Evolutionary conservation across 225 moss, liverwort and hornwort species (phyloP).

Genomic region (Ulota crispa): DNA sequence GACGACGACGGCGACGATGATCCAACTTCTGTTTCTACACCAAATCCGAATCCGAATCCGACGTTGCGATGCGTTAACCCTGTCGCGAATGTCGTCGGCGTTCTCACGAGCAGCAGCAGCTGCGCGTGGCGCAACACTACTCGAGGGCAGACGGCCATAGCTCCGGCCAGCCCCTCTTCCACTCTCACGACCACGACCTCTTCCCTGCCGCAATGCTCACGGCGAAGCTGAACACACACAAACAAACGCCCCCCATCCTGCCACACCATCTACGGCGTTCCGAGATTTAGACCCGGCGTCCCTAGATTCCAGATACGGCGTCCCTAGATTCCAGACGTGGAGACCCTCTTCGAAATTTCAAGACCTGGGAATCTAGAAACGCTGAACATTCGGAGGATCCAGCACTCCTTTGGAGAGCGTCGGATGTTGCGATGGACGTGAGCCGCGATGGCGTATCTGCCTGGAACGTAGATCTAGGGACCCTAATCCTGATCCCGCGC

Average conservation of each 20-base stretch:
- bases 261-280: fast-evolving
- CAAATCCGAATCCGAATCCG: neutral
- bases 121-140: constrained; percentile 37
- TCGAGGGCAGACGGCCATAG: constrained; percentile 53
- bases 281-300: fast-evolving
- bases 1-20: neutral
- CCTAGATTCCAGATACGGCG: neutral
- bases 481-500: neutral
- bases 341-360: too few relatives aligned
- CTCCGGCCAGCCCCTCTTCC: constrained; percentile 16
- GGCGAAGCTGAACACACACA: neutral
- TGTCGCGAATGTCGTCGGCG: neutral
- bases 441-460: neutral
- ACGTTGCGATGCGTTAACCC: neutral
- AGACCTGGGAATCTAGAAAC: fast-evolving
- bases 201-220: neutral
- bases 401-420: too few relatives aligned
- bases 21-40: constrained; percentile 15
- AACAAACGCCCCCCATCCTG: neutral
- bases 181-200: neutral
- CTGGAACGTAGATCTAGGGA: fast-evolving
- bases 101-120: constrained; percentile 7
- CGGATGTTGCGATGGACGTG: neutral
- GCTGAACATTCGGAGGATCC: fast-evolving
- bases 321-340: neutral